Evolutionary conservation across 208 protist genomes (phyloP).

Genomic region (Trypanosoma lewisi): DNA sequence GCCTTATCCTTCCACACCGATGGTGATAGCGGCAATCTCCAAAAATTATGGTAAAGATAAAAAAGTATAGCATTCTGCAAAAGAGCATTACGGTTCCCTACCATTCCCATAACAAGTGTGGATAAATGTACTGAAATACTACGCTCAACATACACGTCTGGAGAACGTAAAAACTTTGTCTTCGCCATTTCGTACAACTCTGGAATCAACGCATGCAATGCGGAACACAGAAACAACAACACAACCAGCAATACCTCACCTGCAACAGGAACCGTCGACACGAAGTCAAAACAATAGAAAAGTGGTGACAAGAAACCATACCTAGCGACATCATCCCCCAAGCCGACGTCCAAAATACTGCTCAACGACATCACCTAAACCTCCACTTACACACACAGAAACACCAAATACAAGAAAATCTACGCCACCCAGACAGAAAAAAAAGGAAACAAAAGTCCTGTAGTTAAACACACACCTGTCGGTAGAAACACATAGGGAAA

Average conservation of each 20-base stretch:
- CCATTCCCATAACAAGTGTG: constrained; percentile 15
- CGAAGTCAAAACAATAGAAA: background rate
- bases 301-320: background rate
- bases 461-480: too few relatives aligned
- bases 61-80: constrained; percentile 70
- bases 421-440: too few relatives aligned
- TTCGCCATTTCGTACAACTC: background rate
- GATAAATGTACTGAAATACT: constrained; percentile 22
- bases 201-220: constrained; percentile 12
- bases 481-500: too few relatives aligned
- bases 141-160: constrained; percentile 13
- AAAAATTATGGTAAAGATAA: constrained; percentile 46
- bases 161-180: background rate
- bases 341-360: background rate
- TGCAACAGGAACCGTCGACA: background rate
- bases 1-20: constrained; percentile 37
- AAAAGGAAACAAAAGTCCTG: too few relatives aligned
- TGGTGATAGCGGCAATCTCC: constrained; percentile 30
- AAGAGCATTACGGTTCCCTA: constrained; percentile 47
- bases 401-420: too few relatives aligned
- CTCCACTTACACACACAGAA: too few relatives aligned
- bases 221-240: constrained; percentile 15
- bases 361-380: background rate
- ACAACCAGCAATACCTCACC: constrained; percentile 24
- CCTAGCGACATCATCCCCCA: background rate